These are phyloP conservation scores for Peribolospora kevripleyi DNA, from an alignment of 768 basidiomycete species.

Conservation along the genomic window DNA sequence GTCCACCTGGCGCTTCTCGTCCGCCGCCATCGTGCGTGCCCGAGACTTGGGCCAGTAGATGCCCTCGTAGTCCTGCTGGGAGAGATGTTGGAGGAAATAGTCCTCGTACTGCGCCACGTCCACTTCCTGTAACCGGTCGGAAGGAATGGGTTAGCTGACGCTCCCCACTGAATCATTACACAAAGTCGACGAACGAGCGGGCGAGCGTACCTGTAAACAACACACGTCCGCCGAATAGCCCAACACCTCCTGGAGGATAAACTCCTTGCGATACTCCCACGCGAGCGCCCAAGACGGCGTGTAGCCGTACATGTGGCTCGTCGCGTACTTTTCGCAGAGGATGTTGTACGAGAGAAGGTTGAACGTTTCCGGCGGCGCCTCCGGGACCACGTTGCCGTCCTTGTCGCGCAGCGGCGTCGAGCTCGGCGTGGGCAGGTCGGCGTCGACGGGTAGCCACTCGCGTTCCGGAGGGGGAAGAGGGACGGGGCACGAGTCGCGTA, in stretches of 20 bases:
- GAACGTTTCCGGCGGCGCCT: constrained; percentile 49
- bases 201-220: constrained; percentile 39
- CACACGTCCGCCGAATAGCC: constrained; percentile 64
- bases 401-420: constrained; percentile 36
- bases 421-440: constrained; percentile 17
- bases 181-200: neutral
- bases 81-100: constrained; percentile 53
- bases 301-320: constrained; percentile 73
- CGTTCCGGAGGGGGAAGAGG: constrained; percentile 59
- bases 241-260: constrained; percentile 62
- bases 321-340: constrained; percentile 72
- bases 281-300: constrained; percentile 85
- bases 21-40: constrained; percentile 72
- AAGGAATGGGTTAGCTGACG: neutral
- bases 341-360: constrained; percentile 79
- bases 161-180: neutral
- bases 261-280: constrained; percentile 83
- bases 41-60: constrained; percentile 77
- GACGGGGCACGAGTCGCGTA: constrained; percentile 80
- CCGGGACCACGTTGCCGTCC: constrained; percentile 22
- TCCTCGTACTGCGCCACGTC: constrained; percentile 80
- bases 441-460: constrained; percentile 28
- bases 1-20: constrained; percentile 69
- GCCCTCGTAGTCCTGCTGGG: constrained; percentile 60
- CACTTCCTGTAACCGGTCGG: constrained; percentile 33